Base-by-base conservation (phyloP, 768 basidiomycete species). In the Rhodotorula graminis region DNA sequence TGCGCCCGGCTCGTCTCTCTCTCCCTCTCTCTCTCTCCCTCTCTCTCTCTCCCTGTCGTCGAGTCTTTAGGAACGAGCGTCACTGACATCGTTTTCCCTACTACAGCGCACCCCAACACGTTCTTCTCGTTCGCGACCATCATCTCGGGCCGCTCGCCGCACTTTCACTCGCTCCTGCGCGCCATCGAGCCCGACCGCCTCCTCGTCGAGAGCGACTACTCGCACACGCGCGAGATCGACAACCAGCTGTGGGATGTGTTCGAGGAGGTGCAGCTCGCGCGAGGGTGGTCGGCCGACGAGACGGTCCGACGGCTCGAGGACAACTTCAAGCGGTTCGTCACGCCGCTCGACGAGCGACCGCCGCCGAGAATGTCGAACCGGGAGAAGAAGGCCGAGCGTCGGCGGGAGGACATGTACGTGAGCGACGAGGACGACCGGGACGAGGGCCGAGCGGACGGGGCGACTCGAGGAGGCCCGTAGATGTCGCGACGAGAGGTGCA, bases 51-150 rank as follows among this genome's bases (percentile, higher is more conserved):
- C n/a, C n/a, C n/a, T n/a, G n/a, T n/a, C n/a, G n/a, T n/a, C n/a
- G n/a, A n/a, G n/a, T n/a, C n/a, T n/a, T n/a, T n/a, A n/a, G n/a
- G n/a, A n/a, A n/a, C n/a, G n/a, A n/a, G n/a, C n/a, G n/a, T n/a
- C n/a, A n/a, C n/a, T n/a, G n/a, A n/a, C n/a, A n/a, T n/a, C n/a
- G n/a, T n/a, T n/a, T n/a, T n/a, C n/a, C n/a, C n/a, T n/a, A n/a
- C n/a, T 89, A 88, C 84, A 81, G 84, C 81, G 59, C 87, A 93
- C 73, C 77, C 82, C 10, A 97, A 97, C 80, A 84, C 88, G 63
- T 99, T 88, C 82, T 84, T 95, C 66, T 97, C 94, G 0, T 83
- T 95, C 19, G 96, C 94, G 2, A 91, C 89, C 0, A 87, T 86
- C 69, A 91, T 95, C 77, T 95, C 95, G 72, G 83, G 86, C 31